Percentiles rank a stretch among this genome's conserved stretches.
Evolutionary conservation across 352 stramenopile genomes (phyloP).

Genomic region (Pythium insidiosum): DNA sequence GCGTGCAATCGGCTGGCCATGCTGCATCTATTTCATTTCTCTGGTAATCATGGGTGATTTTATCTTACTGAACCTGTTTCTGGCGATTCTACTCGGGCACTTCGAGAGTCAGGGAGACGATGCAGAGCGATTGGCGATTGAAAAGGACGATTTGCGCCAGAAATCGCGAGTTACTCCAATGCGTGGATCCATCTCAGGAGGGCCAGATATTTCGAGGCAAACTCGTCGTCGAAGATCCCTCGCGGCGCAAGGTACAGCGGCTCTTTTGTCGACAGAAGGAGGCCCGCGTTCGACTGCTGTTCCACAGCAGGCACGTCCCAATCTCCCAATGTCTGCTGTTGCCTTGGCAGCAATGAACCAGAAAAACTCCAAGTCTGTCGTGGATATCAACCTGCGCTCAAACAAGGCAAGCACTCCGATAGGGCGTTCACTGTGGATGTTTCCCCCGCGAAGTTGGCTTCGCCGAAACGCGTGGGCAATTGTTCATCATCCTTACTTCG

Average conservation of each 20-base stretch:
- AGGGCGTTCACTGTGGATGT: constrained; percentile 23
- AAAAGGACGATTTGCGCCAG: constrained; percentile 28
- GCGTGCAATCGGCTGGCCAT: constrained; percentile 48
- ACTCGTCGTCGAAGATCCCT: no score
- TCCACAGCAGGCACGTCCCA: not conserved
- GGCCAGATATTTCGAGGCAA: not conserved
- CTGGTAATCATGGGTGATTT: constrained; percentile 86
- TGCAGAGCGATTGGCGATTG: constrained; percentile 18
- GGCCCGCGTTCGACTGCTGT: no score
- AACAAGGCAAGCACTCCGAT: constrained; percentile 12
- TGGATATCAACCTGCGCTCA: not conserved
- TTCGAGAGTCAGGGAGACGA: constrained; percentile 75
- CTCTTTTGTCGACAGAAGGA: no score
- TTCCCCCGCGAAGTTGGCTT: constrained; percentile 22
- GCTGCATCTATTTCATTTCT: constrained; percentile 74
- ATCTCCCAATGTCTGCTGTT: constrained; percentile 11
- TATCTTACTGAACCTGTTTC: constrained; percentile 90
- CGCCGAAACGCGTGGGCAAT: constrained; percentile 29
- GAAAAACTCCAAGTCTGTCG: constrained; percentile 10
- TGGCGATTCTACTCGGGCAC: constrained; percentile 87
- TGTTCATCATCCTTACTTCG: constrained; percentile 51
- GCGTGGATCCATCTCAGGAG: not conserved
- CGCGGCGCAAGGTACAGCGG: not conserved
- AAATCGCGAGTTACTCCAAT: constrained; percentile 23
- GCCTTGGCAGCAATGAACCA: constrained; percentile 16